Conservation (phyloP, 2,329 filamentous ascomycete genomes). For the Helotiales sp. region DNA sequence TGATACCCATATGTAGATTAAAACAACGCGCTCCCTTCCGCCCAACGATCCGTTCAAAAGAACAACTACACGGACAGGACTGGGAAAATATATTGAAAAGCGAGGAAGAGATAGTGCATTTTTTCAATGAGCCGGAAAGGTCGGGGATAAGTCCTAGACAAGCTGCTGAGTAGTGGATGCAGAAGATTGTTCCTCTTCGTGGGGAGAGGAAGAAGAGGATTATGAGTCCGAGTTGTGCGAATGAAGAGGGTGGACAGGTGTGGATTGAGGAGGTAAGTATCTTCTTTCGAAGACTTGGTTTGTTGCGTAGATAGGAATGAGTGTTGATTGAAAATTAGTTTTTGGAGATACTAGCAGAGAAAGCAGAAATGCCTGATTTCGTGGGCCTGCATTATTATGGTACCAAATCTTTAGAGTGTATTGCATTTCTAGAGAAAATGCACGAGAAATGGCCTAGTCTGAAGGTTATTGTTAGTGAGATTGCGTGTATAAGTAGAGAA, state of each 20-base stretch:
- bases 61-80: constrained; percentile 5
- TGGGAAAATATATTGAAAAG: constrained; percentile 14
- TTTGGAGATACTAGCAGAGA: too few species aligned
- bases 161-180: constrained; percentile 39
- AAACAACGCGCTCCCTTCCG: constrained; percentile 6
- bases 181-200: constrained; percentile 37
- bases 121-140: constrained; percentile 46
- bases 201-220: constrained; percentile 36
- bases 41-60: constrained; percentile 1
- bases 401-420: constrained; percentile 33
- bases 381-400: constrained; percentile 47
- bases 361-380: constrained; percentile 42
- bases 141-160: constrained; percentile 34
- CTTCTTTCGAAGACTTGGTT: constrained; percentile 40
- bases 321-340: too few species aligned
- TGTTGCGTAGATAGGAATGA: too few species aligned
- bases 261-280: too few species aligned
- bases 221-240: constrained; percentile 40
- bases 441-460: constrained; percentile 36
- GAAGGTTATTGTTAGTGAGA: constrained; percentile 40
- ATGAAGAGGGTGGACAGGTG: constrained; percentile 37
- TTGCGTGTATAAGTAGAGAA: constrained; percentile 41
- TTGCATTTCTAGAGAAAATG: constrained; percentile 37
- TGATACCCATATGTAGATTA: too few species aligned
- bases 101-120: constrained; percentile 38